Evolutionary conservation across 371 early-diverging fungal species (phyloP).

Genomic region (Mucor ambiguus): DNA sequence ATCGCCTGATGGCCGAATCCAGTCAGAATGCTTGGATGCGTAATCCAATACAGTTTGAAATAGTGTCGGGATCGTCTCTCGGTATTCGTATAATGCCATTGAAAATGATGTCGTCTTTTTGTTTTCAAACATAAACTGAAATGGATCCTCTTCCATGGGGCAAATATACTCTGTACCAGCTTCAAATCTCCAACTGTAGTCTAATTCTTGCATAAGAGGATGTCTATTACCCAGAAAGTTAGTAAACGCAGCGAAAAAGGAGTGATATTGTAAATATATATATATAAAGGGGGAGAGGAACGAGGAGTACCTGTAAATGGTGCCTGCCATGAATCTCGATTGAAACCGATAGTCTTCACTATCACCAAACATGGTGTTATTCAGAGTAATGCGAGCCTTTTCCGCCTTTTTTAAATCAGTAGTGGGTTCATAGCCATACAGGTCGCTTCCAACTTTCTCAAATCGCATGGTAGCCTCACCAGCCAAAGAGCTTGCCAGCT

Average conservation of each 20-base stretch:
- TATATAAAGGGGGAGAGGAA: not conserved
- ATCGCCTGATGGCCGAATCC: slow-evolving; percentile 19
- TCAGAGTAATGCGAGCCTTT: slow-evolving; percentile 29
- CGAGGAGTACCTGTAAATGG: slow-evolving; percentile 39
- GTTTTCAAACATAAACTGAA: slow-evolving; percentile 41
- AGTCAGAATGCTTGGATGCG: slow-evolving; percentile 43
- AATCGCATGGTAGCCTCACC: slow-evolving; percentile 26
- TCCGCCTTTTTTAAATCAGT: slow-evolving; percentile 36
- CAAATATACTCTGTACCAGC: slow-evolving; percentile 51
- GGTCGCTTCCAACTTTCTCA: slow-evolving; percentile 27
- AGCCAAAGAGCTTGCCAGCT: slow-evolving; percentile 29
- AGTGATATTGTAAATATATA: not conserved
- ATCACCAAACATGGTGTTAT: slow-evolving; percentile 42
- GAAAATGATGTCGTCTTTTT: slow-evolving; percentile 58
- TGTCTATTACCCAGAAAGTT: slow-evolving; percentile 27
- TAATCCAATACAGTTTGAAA: slow-evolving; percentile 70
- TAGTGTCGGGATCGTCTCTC: slow-evolving; percentile 81
- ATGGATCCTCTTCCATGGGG: slow-evolving; percentile 43
- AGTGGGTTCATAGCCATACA: slow-evolving; percentile 34
- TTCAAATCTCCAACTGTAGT: slow-evolving; percentile 52
- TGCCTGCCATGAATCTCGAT: slow-evolving; percentile 47
- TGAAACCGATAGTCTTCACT: slow-evolving; percentile 47
- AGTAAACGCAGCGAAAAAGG: not conserved
- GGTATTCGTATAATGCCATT: slow-evolving; percentile 82
- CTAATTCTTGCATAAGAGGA: slow-evolving; percentile 37